phyloP scores from a whole-genome alignment of 768 basidiomycete genomes.

The Myochromella boudieri region DNA sequence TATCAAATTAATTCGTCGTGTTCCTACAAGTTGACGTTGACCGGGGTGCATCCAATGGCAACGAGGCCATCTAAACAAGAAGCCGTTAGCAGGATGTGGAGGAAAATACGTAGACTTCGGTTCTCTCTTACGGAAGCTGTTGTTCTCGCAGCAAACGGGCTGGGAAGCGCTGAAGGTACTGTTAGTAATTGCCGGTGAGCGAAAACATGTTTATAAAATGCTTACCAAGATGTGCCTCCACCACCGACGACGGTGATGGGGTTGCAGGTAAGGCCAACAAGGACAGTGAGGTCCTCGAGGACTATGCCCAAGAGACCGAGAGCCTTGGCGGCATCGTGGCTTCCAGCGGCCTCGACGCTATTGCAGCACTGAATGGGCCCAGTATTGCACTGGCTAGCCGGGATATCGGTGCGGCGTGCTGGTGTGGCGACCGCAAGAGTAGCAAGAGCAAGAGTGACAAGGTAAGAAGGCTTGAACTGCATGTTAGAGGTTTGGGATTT shows the following conservation, averaged over 20 bases:
- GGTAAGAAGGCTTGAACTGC: conserved; percentile 13
- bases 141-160: conserved; percentile 29
- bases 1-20: no score
- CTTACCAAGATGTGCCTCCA: conserved; percentile 19
- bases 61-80: conserved; percentile 24
- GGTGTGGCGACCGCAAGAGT: conserved; percentile 22
- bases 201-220: no score
- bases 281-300: conserved; percentile 21
- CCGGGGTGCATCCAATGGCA: conserved; percentile 27
- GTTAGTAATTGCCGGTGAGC: neutral
- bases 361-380: conserved; percentile 30
- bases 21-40: conserved; percentile 25
- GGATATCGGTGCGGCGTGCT: conserved; percentile 8
- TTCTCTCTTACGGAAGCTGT: conserved; percentile 23
- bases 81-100: neutral
- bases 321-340: neutral
- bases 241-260: conserved; percentile 26
- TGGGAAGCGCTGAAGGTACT: conserved; percentile 20
- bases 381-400: conserved; percentile 21
- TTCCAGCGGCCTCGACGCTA: conserved; percentile 19
- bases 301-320: conserved; percentile 25
- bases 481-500: no score
- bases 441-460: conserved; percentile 12
- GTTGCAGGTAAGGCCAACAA: conserved; percentile 25
- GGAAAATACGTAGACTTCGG: neutral